These are phyloP conservation scores for Poa pratensis DNA, from an alignment of 176 grass and related monocot species.

Conservation along the genomic window DNA sequence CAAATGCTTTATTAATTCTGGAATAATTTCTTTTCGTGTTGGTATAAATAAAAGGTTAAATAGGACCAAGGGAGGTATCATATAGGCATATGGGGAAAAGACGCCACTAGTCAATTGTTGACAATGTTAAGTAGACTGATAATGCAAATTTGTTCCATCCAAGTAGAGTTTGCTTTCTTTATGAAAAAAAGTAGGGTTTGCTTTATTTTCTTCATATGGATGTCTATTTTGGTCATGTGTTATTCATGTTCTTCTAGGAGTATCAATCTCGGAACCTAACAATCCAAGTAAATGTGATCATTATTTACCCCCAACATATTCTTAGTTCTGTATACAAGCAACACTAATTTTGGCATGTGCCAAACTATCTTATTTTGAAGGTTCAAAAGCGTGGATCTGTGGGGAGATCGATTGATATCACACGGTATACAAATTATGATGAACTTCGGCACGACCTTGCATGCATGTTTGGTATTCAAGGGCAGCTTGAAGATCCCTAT, in stretches of 20 bases:
- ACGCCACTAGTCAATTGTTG: not conserved
- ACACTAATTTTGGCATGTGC: slow-evolving; percentile 30
- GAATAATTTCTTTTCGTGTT: not conserved
- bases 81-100: not conserved
- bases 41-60: not conserved
- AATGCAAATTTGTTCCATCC: not conserved
- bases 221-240: not conserved
- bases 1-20: slow-evolving; percentile 13
- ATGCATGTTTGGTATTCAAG: slow-evolving; percentile 95
- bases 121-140: not conserved
- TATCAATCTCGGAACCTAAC: not conserved
- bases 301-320: slow-evolving; percentile 11
- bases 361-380: slow-evolving; percentile 58
- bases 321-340: not conserved
- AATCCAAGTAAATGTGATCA: not conserved
- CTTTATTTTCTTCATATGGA: slow-evolving; percentile 1
- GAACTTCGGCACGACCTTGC: slow-evolving; percentile 92
- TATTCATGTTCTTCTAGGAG: not conserved
- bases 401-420: slow-evolving; percentile 94
- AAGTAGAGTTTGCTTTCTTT: not conserved
- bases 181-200: not conserved
- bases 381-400: slow-evolving; percentile 99
- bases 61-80: not conserved
- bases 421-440: slow-evolving; percentile 78
- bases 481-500: slow-evolving; percentile 88